phyloP scores from a whole-genome alignment of 805 yeast genomes.

The Wickerhamiella siamensis region DNA sequence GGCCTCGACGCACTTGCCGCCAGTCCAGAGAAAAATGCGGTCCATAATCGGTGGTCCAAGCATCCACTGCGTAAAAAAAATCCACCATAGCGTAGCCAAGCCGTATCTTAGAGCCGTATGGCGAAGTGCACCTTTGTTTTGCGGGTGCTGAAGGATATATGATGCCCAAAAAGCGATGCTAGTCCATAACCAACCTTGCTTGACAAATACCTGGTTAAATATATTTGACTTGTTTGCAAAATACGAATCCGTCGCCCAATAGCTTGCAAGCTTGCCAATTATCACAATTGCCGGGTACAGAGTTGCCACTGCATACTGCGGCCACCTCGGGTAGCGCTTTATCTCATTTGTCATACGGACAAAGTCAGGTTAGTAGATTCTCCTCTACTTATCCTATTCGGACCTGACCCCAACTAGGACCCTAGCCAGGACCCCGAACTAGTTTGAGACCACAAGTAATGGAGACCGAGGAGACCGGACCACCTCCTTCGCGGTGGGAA shows the following conservation, averaged over 20 bases:
- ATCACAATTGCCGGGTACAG: slow-evolving; percentile 9
- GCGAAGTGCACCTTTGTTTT: not conserved
- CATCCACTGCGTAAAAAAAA: slow-evolving; percentile 73
- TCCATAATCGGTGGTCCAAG: slow-evolving; percentile 86
- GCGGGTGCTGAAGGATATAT: slow-evolving; percentile 9
- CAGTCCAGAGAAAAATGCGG: slow-evolving; percentile 58
- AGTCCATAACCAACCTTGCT: slow-evolving; percentile 92
- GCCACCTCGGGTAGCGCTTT: not conserved
- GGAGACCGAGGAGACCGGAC: slow-evolving; percentile 22
- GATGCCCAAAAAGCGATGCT: slow-evolving; percentile 28
- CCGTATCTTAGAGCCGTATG: slow-evolving; percentile 28
- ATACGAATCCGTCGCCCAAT: slow-evolving; percentile 15
- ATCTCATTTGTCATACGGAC: not conserved
- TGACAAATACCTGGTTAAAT: slow-evolving; percentile 63
- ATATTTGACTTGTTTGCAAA: slow-evolving; percentile 43
- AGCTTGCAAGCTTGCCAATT: slow-evolving; percentile 9
- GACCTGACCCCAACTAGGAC: too few relatives aligned
- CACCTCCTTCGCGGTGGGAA: slow-evolving; percentile 49
- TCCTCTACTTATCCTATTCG: not conserved
- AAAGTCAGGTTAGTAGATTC: not conserved
- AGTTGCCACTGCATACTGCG: slow-evolving; percentile 2
- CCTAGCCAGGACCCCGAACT: too few relatives aligned
- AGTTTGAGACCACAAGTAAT: not conserved
- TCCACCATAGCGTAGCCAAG: slow-evolving; percentile 67
- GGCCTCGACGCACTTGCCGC: slow-evolving; percentile 51